Evolutionary conservation across 2,329 filamentous ascomycete species (phyloP), one percentile per base, ranked within the genome.

Genomic region (Claviceps maximensis): DNA sequence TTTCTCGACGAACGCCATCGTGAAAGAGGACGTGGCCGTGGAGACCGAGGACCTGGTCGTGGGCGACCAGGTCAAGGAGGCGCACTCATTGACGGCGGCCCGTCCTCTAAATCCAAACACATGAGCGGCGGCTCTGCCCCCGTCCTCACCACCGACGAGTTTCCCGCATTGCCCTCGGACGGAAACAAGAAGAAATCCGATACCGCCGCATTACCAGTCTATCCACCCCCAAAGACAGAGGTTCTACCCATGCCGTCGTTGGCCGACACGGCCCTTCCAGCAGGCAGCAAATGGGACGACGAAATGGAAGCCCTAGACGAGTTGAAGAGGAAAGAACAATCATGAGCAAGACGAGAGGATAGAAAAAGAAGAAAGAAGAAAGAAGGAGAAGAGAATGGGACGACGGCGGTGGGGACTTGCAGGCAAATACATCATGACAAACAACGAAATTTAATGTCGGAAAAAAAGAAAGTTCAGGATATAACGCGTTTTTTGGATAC

Each of bases 261-360:
- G 17, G 27, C 12, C 13, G 60, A 61, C 0, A 48, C 65, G 46
- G 60, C 53, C 61, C 70, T 52, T 61, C 70, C 17, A 45, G 54
- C 54, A 1, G 63, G 73, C 9, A 71, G 67, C 12, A 69, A 74
- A 52, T 81, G 78, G 78, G 78, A 76, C 50, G 78, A 82, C 38
- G 78, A 82, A 65, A 76, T 81, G 70, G 75, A 75, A 49, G 74
- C 69, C 5, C 64, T 75, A 13, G 75, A 78, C 27, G 71, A 67
- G 33, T 53, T 56, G n/a, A 64, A 62, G 46, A 45, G 50, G 21
- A 49, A 45, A 1, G 36, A 52, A 8, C 51, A 46, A 40, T 53
- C 23, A 38, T 45, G n/a, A 41, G 25, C 21, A 31, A 17, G 23
- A 13, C n/a, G 10, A 4, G 23, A 31, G 31, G 12, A 27, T n/a